Percentiles rank a stretch among this genome's conserved stretches.
Conservation (phyloP, 129 eudicot species). For the Centella asiatica region DNA sequence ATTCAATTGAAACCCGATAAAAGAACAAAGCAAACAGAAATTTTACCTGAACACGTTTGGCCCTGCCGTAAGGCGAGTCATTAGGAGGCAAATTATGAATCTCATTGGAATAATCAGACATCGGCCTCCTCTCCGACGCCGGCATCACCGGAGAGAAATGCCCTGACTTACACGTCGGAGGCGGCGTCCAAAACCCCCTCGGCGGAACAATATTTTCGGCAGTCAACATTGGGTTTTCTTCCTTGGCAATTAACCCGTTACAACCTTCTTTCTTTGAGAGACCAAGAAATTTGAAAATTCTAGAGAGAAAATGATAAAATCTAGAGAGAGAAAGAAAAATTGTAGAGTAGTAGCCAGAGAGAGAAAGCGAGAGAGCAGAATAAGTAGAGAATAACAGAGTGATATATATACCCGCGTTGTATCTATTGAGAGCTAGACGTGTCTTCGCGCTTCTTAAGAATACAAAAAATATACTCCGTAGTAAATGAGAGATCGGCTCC, state of each 20-base stretch:
- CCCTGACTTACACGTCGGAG: slow-evolving; percentile 23
- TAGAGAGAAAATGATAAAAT: not conserved
- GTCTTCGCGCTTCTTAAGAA: no score
- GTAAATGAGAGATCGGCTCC: no score
- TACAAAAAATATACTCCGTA: no score
- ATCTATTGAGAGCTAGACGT: no score
- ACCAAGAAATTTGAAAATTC: not conserved
- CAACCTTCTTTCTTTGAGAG: not conserved
- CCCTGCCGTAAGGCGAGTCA: slow-evolving; percentile 72
- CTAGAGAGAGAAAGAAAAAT: not conserved
- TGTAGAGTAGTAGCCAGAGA: no score
- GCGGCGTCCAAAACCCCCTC: slow-evolving; percentile 48
- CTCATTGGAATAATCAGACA: slow-evolving; percentile 36
- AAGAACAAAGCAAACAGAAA: not conserved
- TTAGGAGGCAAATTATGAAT: slow-evolving; percentile 56
- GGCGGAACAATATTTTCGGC: slow-evolving; percentile 10
- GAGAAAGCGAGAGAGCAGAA: no score
- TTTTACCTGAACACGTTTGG: slow-evolving; percentile 77
- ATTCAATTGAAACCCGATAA: not conserved
- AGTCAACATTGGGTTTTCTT: slow-evolving; percentile 1
- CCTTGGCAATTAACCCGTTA: not conserved
- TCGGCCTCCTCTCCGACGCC: slow-evolving; percentile 44
- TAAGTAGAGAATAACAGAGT: no score
- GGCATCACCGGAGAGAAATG: slow-evolving; percentile 22
- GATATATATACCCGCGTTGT: no score